Conservation (phyloP, 192 early-diverging fungal species). For the Mortierella claussenii region DNA sequence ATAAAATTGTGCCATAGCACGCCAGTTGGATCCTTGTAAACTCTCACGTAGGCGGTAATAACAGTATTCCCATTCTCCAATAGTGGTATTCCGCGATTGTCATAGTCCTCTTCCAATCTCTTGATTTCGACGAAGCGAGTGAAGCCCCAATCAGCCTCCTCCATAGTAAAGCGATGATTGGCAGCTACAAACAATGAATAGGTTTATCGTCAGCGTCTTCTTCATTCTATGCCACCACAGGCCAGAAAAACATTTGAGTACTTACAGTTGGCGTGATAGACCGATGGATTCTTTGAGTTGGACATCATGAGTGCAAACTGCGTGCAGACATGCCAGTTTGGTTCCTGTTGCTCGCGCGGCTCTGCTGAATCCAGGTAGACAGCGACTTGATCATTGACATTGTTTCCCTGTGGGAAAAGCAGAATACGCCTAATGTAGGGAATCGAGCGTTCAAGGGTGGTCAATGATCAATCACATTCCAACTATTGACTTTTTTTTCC, state of each 20-base stretch:
- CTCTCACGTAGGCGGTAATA: conserved; percentile 78
- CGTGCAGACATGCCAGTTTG: conserved; percentile 84
- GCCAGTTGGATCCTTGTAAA: conserved; percentile 89
- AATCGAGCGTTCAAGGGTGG: not conserved
- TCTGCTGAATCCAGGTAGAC: conserved; percentile 90
- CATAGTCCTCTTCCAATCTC: conserved; percentile 64
- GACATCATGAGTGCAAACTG: conserved; percentile 83
- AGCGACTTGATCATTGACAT: conserved; percentile 71
- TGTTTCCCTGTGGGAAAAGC: conserved; percentile 92
- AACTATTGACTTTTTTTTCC: not conserved
- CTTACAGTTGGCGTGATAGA: conserved; percentile 16
- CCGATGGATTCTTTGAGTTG: conserved; percentile 73
- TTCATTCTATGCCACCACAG: too few species aligned
- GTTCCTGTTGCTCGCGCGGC: conserved; percentile 57
- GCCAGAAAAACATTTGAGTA: not conserved
- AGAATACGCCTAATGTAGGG: conserved; percentile 77
- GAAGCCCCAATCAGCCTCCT: conserved; percentile 97
- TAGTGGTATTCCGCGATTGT: conserved; percentile 54
- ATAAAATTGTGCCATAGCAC: conserved; percentile 96
- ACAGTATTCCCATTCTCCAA: conserved; percentile 57
- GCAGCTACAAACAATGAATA: conserved; percentile 61
- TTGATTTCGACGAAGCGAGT: conserved; percentile 75
- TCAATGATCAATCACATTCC: not conserved
- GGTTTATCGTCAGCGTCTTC: too few species aligned
- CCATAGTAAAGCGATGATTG: conserved; percentile 82